Conservation (phyloP, 2,329 filamentous ascomycete species). For the Penicillium sp. region DNA sequence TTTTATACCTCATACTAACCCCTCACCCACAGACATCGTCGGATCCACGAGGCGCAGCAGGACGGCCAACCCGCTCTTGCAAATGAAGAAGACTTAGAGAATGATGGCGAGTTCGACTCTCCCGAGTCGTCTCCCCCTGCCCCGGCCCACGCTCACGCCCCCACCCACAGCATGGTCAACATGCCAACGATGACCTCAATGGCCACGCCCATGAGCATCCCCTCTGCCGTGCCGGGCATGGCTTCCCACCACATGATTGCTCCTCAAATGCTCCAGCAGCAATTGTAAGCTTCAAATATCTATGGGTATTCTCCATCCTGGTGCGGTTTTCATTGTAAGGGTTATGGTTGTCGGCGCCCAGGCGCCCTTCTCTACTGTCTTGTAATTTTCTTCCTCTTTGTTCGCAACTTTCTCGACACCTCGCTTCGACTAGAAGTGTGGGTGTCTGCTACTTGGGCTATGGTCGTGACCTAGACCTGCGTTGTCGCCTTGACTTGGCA, state of each 20-base stretch:
- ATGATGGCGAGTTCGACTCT: conserved; percentile 81
- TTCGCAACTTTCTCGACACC: conserved; percentile 5
- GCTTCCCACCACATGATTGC: conserved; percentile 49
- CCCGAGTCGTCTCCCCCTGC: conserved; percentile 68
- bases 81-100: conserved; percentile 82
- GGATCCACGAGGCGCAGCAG: conserved; percentile 78
- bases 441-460: conserved; percentile 16
- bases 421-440: conserved; percentile 7
- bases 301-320: background rate
- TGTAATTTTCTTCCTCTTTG: conserved; percentile 16
- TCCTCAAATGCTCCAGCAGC: conserved; percentile 48
- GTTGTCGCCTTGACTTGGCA: conserved; percentile 14
- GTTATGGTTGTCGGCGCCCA: conserved; percentile 3
- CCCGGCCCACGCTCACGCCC: conserved; percentile 3
- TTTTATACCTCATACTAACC: conserved; percentile 39
- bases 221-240: conserved; percentile 46
- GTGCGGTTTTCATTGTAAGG: conserved; percentile 8
- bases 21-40: conserved; percentile 60
- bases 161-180: conserved; percentile 36
- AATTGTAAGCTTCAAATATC: conserved; percentile 35
- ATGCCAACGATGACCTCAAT: conserved; percentile 43
- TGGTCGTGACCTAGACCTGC: conserved; percentile 13
- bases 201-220: conserved; percentile 40
- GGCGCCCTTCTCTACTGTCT: conserved; percentile 14
- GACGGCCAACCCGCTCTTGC: conserved; percentile 54